Percentiles rank a stretch among this genome's conserved stretches.
Evolutionary conservation across 164 flowering plant genomes (phyloP).

Genomic region (Pachysandra terminalis): DNA sequence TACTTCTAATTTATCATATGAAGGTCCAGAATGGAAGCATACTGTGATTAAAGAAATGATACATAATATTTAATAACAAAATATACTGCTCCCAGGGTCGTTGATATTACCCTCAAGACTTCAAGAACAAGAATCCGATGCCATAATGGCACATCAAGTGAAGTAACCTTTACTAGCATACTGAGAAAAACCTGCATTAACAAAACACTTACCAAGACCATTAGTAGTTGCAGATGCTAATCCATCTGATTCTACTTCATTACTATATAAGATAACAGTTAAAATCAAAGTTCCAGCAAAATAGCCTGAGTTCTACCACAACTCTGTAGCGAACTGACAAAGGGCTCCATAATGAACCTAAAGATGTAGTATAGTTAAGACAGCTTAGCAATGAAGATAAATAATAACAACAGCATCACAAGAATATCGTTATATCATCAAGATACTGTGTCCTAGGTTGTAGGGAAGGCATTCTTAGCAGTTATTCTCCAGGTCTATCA

Average conservation of each 20-base stretch:
- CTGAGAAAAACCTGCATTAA: constrained; percentile 91
- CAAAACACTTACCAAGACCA: not conserved
- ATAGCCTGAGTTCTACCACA: not conserved
- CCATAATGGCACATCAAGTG: constrained; percentile 94
- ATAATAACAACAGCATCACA: not conserved
- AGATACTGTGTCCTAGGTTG: not conserved
- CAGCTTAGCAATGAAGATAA: not conserved
- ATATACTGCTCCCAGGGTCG: not conserved
- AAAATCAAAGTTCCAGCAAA: not conserved
- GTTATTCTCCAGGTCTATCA: not conserved
- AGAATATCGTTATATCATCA: not conserved
- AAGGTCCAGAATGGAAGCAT: not conserved
- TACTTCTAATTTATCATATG: constrained; percentile 9
- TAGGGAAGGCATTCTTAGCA: too few relatives aligned
- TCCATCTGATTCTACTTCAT: not conserved
- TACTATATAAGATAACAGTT: not conserved
- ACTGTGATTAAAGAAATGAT: not conserved
- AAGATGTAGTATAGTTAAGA: not conserved
- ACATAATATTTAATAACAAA: not conserved
- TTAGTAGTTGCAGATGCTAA: not conserved
- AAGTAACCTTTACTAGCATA: constrained; percentile 76
- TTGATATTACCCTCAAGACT: constrained; percentile 73
- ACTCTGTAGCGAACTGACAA: not conserved
- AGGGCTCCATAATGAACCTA: not conserved
- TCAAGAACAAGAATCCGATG: constrained; percentile 99